Base-by-base conservation (phyloP, 75 land plant genomes). In the Selaginella tamariscina region DNA sequence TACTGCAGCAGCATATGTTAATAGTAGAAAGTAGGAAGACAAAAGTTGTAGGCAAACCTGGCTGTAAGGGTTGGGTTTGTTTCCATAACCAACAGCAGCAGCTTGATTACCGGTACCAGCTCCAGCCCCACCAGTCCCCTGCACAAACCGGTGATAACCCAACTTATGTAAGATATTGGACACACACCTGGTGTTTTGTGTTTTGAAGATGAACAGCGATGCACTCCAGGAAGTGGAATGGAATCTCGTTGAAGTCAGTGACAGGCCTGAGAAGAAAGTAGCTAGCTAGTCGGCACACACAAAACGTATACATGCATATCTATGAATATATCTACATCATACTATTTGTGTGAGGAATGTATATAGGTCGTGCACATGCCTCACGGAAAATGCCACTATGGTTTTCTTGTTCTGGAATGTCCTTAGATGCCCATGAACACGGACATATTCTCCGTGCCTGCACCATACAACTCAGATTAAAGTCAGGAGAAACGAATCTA, bases 391-490 rank as follows among this genome's bases (percentile, higher is more conserved):
- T 2, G 87, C 86, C 66, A 80, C 79, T 20, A 89, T 71, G 31
- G 71, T 79, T 27, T 56, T 77, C 73, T 86, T 93, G 24, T 77
- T 82, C 73, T 85, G 95, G 31, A 89, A 82, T 21, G 76, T 70
- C 54, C 86, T 82, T 56, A 93, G 71, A 60, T 83, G 88, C 23
- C 98, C 98, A 80, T 83, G 79, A 30, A 93, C 77, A 23, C 82
- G 85, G 28, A 87, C 96, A 83, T 93, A 87, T 33, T 66, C 75
- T 30, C 82, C 86, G 75, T 84, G 80, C 75, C 98, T 91, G 70
- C 27, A 29, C n/a, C n/a, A 2, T 2, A 5, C 9, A 59, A 59
- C 2, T 26, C 2, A 59, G 26, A n/a, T n/a, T n/a, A 67, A 70
- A 67, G 21, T 21, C 27, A 56, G 39, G 28, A 0, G 23, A 57